A percentile compares a stretch with the other conserved stretches of the same genome.
phyloP scores from a whole-genome alignment of 805 yeast species.

The Kurtzmaniella fragi region DNA sequence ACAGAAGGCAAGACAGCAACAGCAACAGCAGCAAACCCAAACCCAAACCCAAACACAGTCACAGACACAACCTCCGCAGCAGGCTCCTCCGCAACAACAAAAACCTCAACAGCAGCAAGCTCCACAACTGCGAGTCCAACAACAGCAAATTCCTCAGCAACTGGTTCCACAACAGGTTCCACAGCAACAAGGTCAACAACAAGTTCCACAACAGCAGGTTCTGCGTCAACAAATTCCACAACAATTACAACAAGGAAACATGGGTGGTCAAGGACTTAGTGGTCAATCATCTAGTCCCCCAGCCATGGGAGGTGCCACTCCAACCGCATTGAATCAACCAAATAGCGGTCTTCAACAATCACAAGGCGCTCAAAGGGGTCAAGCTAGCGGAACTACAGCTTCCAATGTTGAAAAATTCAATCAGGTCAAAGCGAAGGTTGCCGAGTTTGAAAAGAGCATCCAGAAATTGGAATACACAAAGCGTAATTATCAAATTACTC shows the following conservation, averaged over 20 bases:
- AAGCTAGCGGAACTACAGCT: constrained; percentile 8
- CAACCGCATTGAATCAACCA: constrained; percentile 3
- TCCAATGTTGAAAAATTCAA: constrained; percentile 36
- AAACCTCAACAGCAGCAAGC: constrained; percentile 6
- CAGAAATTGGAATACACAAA: constrained; percentile 47
- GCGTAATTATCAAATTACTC: constrained; percentile 36
- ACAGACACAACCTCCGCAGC: background rate
- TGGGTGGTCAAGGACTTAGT: constrained; percentile 1
- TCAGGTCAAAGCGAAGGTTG: constrained; percentile 42
- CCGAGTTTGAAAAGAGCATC: constrained; percentile 46
- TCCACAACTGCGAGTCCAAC: constrained; percentile 6
- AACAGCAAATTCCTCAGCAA: constrained; percentile 8
- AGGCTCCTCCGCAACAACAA: constrained; percentile 4
- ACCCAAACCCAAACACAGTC: background rate
- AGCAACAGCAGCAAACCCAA: constrained; percentile 3
- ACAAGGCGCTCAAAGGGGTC: background rate
- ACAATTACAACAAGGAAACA: constrained; percentile 6
- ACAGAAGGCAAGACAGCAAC: constrained; percentile 22
- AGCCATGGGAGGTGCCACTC: constrained; percentile 2
- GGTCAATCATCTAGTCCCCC: background rate
- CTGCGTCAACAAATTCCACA: constrained; percentile 4
- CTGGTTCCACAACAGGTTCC: constrained; percentile 7
- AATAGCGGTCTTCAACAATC: background rate
- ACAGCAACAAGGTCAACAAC: constrained; percentile 5
- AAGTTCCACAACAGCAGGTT: constrained; percentile 7